Conservation (phyloP, 1,284 basidiomycete genomes). For the Sphagnurus paluster region DNA sequence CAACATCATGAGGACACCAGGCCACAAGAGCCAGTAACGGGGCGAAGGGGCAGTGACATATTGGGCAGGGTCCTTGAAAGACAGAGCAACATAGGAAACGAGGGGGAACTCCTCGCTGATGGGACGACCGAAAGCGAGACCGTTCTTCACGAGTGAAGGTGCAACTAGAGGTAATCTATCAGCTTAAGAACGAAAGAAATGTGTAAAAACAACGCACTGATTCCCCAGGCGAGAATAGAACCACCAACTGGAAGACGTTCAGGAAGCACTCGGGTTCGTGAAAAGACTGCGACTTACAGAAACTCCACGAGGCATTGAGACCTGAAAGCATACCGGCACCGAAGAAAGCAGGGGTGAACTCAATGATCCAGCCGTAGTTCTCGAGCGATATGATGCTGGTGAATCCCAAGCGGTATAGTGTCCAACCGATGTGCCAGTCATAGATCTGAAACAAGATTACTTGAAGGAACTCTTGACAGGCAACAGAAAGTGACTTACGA, state of each 20-base stretch:
- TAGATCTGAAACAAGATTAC: constrained; percentile 39
- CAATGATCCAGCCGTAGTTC: constrained; percentile 56
- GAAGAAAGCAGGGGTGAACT: constrained; percentile 68
- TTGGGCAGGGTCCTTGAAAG: constrained; percentile 41
- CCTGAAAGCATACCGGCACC: constrained; percentile 69
- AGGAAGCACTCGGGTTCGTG: not conserved
- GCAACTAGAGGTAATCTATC: constrained; percentile 37
- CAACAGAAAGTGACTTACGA: constrained; percentile 32
- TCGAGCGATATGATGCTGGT: constrained; percentile 60
- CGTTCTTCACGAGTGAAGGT: constrained; percentile 54
- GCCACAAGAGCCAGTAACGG: constrained; percentile 72
- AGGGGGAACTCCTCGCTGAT: constrained; percentile 44
- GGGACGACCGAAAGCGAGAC: constrained; percentile 45
- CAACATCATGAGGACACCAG: constrained; percentile 58
- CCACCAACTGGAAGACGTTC: constrained; percentile 40
- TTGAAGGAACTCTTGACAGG: not conserved
- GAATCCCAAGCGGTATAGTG: constrained; percentile 61
- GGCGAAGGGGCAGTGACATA: constrained; percentile 52
- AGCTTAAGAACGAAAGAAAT: constrained; percentile 24
- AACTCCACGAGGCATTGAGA: constrained; percentile 66
- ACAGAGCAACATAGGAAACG: constrained; percentile 43
- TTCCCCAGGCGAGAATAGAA: constrained; percentile 19
- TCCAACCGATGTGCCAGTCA: constrained; percentile 73
- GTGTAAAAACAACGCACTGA: not conserved
- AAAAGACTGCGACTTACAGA: constrained; percentile 36